Evolutionary conservation across 345 rosid species (phyloP).

Genomic region (Ceriops zippeliana): DNA sequence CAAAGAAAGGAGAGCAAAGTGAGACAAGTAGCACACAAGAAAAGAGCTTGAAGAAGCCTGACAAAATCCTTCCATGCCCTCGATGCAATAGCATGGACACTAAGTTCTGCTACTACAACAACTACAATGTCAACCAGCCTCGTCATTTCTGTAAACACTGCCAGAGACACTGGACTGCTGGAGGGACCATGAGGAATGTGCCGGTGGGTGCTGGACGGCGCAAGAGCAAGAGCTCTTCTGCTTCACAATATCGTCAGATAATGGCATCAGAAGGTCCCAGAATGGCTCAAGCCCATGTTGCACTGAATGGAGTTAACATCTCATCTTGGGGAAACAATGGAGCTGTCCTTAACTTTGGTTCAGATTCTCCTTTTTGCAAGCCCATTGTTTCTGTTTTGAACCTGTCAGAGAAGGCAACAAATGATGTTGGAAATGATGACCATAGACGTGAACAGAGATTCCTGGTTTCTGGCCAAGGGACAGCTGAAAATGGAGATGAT

Average conservation of each 20-base stretch:
- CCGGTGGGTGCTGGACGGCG: constrained; percentile 35
- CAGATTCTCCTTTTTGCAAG: constrained; percentile 18
- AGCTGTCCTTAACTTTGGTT: constrained; percentile 19
- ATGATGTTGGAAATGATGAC: constrained; percentile 22
- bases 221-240: constrained; percentile 26
- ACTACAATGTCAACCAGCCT: constrained; percentile 32
- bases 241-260: constrained; percentile 23
- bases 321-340: constrained; percentile 7
- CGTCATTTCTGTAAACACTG: constrained; percentile 36
- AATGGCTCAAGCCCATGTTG: constrained; percentile 22
- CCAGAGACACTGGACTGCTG: constrained; percentile 35
- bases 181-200: constrained; percentile 35
- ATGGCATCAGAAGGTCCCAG: constrained; percentile 34
- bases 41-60: constrained; percentile 29
- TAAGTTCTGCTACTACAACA: constrained; percentile 34
- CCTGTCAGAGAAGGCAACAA: constrained; percentile 19
- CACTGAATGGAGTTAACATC: constrained; percentile 8
- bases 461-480: constrained; percentile 10
- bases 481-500: constrained; percentile 23
- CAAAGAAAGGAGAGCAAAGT: constrained; percentile 41
- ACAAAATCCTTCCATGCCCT: constrained; percentile 30
- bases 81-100: constrained; percentile 36
- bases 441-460: constrained; percentile 22
- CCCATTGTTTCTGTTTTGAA: constrained; percentile 17
- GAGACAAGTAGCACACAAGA: constrained; percentile 40